These are phyloP conservation scores for Acorus gramineus DNA, from an alignment of 106 monocot species.

Conservation along the genomic window DNA sequence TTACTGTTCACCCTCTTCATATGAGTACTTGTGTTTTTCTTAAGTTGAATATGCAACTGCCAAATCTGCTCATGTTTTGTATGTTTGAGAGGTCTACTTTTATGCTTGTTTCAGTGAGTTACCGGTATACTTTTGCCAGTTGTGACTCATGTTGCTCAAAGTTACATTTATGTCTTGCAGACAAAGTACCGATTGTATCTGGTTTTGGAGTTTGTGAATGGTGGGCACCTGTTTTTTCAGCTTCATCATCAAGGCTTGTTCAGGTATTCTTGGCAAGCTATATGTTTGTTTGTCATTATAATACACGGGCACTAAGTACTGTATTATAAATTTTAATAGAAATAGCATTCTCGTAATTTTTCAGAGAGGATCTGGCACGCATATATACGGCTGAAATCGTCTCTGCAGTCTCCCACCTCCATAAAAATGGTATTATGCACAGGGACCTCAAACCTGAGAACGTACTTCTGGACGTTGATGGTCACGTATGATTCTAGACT, in stretches of 20 bases:
- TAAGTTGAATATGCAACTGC: too few species aligned
- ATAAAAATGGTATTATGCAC: constrained; percentile 28
- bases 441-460: constrained; percentile 36
- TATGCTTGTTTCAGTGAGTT: too few species aligned
- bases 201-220: constrained; percentile 28
- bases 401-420: constrained; percentile 34
- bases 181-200: constrained; percentile 30
- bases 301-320: neutral
- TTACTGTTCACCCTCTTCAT: too few species aligned
- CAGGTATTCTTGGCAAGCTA: constrained; percentile 9
- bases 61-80: too few species aligned
- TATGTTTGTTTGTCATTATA: neutral
- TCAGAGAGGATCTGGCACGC: constrained; percentile 24
- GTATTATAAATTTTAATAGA: constrained; percentile 2
- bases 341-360: neutral
- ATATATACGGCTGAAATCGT: constrained; percentile 30
- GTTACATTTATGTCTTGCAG: constrained; percentile 4
- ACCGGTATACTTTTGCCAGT: too few species aligned
- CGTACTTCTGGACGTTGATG: constrained; percentile 25
- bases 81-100: too few species aligned
- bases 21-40: too few species aligned
- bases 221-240: constrained; percentile 33
- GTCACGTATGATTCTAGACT: constrained; percentile 15
- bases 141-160: too few species aligned
- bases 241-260: constrained; percentile 26